These are phyloP conservation scores for Lasiodiplodia hormozganensis DNA, from an alignment of 2,329 filamentous ascomycete genomes.

Conservation along the genomic window DNA sequence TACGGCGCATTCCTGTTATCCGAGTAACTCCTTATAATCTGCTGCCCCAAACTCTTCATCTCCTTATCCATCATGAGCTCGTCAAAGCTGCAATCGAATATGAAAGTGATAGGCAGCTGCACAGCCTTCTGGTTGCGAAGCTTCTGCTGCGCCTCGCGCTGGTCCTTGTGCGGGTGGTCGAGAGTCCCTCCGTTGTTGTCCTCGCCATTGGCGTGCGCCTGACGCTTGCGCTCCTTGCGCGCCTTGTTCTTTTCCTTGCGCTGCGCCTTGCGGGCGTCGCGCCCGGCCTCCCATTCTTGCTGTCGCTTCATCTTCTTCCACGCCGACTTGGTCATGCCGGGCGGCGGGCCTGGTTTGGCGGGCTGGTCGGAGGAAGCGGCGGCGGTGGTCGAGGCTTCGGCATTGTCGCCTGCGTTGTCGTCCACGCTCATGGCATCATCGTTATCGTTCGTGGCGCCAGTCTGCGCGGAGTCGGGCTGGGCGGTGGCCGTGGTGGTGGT, in stretches of 20 bases:
- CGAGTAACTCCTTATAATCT: conserved; percentile 88
- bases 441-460: background rate
- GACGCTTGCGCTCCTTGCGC: conserved; percentile 59
- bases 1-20: conserved; percentile 77
- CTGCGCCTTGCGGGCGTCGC: conserved; percentile 63
- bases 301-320: conserved; percentile 77
- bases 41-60: conserved; percentile 78
- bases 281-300: conserved; percentile 77
- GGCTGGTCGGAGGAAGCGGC: conserved; percentile 7
- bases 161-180: conserved; percentile 31
- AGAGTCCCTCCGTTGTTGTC: conserved; percentile 32
- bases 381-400: background rate
- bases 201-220: conserved; percentile 41
- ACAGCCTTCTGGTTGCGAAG: conserved; percentile 47
- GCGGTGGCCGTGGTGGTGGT: background rate
- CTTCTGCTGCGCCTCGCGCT: conserved; percentile 33
- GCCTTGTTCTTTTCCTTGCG: conserved; percentile 63
- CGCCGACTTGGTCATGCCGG: conserved; percentile 76
- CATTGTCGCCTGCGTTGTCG: conserved; percentile 21
- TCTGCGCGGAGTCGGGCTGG: background rate
- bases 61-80: conserved; percentile 88
- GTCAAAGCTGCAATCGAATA: conserved; percentile 94
- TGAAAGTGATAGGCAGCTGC: conserved; percentile 76
- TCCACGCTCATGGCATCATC: conserved; percentile 29
- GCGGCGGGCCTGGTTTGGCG: conserved; percentile 24